phyloP scores from a whole-genome alignment of 1,284 basidiomycete genomes.

The Tilletia walkeri region DNA sequence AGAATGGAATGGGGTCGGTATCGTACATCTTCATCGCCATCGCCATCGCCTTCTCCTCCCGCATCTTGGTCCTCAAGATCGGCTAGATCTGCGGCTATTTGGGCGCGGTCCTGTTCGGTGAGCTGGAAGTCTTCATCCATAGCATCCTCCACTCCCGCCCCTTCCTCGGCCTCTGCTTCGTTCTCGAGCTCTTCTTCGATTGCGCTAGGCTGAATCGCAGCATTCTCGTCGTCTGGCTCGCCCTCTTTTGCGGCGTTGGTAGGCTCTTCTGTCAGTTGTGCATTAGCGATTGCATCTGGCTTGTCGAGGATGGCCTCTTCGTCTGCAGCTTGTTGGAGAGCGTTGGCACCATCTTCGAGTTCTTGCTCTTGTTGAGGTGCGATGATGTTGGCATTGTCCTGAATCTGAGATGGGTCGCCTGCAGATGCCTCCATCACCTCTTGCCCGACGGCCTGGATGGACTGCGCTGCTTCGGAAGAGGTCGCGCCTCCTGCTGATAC shows the following conservation, averaged over 20 bases:
- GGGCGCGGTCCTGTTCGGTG: background rate
- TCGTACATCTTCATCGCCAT: slow-evolving; percentile 2
- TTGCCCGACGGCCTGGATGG: background rate
- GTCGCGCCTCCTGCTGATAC: background rate
- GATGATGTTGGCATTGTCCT: background rate
- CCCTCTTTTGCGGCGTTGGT: background rate
- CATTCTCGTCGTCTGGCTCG: background rate
- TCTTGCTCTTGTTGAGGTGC: slow-evolving; percentile 1
- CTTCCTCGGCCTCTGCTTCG: background rate
- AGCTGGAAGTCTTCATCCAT: slow-evolving; percentile 7
- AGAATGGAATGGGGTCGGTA: too few relatives aligned
- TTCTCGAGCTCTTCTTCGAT: background rate
- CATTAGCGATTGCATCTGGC: too few relatives aligned
- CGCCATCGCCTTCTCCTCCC: background rate
- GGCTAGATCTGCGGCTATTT: background rate
- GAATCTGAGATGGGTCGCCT: background rate
- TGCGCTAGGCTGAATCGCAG: background rate
- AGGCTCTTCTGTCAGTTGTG: background rate
- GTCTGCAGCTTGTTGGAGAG: background rate
- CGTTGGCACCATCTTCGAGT: background rate
- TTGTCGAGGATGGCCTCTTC: background rate
- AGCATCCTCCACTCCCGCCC: background rate
- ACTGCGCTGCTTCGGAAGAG: background rate
- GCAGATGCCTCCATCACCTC: background rate
- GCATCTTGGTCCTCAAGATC: slow-evolving; percentile 4